Percentiles rank a stretch among this genome's conserved stretches.
phyloP scores from a whole-genome alignment of 345 rosid genomes.

The Orychophragmus violaceus region DNA sequence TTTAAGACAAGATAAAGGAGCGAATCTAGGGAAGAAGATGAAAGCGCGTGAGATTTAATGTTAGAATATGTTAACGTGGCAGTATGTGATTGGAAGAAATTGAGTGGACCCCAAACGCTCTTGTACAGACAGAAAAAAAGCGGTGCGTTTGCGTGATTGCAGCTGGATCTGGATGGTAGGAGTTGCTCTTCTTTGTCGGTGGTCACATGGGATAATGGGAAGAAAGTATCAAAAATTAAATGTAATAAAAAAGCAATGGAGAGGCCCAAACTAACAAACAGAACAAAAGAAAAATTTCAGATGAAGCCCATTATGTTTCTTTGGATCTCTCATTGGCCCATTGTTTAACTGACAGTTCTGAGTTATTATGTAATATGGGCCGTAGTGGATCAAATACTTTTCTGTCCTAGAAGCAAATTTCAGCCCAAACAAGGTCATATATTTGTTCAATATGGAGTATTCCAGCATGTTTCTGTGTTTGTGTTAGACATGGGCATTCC shows the following conservation, averaged over 20 bases:
- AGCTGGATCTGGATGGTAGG: constrained; percentile 10
- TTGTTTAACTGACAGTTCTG: neutral
- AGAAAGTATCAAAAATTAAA: neutral
- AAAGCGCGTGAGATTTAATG: constrained; percentile 1
- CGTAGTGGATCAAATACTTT: neutral
- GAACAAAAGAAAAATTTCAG: neutral
- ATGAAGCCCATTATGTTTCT: neutral
- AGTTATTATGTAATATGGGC: neutral
- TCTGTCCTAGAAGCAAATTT: neutral
- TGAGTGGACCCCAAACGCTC: neutral
- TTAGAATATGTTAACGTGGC: neutral
- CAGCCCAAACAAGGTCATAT: neutral
- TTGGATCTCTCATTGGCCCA: neutral
- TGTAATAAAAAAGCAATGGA: neutral
- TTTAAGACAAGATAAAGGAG: constrained; percentile 9
- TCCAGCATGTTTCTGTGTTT: neutral
- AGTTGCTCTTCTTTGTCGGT: constrained; percentile 19
- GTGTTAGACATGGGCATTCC: too few relatives aligned
- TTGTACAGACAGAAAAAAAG: neutral
- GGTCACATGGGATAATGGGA: constrained; percentile 29
- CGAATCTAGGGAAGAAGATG: constrained; percentile 15
- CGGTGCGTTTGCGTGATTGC: constrained; percentile 33
- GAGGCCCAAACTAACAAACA: neutral
- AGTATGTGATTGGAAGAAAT: neutral
- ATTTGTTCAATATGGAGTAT: neutral